Evolutionary conservation across 2,329 filamentous ascomycete genomes (phyloP).

Genomic region (Penicillium verrucosum): DNA sequence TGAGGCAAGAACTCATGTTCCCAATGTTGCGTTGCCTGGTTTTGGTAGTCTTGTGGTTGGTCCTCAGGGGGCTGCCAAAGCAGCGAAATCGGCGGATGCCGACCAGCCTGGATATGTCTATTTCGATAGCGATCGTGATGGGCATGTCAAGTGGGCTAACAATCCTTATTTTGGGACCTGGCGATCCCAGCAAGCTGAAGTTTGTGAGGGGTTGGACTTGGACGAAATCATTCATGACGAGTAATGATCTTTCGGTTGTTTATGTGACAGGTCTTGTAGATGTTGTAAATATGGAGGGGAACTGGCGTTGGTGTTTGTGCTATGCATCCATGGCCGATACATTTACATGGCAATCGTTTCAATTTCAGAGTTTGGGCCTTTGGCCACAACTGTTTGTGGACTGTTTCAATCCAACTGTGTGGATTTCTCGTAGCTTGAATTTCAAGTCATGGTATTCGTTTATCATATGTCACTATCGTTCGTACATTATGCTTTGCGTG

Average conservation of each 20-base stretch:
- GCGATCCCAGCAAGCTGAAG: constrained; percentile 35
- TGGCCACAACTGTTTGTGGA: too few species aligned
- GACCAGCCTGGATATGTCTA: constrained; percentile 38
- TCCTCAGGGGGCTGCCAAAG: constrained; percentile 19
- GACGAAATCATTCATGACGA: constrained; percentile 22
- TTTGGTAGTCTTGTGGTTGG: constrained; percentile 34
- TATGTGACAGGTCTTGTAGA: constrained; percentile 3
- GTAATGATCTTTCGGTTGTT: constrained; percentile 14
- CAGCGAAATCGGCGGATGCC: background rate
- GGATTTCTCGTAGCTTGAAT: background rate
- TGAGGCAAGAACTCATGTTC: constrained; percentile 39
- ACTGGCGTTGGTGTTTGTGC: constrained; percentile 11
- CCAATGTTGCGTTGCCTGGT: constrained; percentile 32
- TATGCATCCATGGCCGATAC: background rate
- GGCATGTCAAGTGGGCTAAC: constrained; percentile 30
- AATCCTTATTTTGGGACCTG: constrained; percentile 39
- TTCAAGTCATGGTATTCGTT: constrained; percentile 5
- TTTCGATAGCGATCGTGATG: constrained; percentile 38
- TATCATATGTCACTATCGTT: background rate
- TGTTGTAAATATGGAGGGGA: background rate
- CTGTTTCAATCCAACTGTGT: background rate
- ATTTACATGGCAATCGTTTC: background rate
- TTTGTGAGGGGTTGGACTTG: constrained; percentile 40
- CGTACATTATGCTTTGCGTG: background rate
- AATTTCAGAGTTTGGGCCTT: background rate